Percentiles rank a stretch among this genome's conserved stretches.
Evolutionary conservation across 306 rosid genomes (phyloP).

Genomic region (Pyrus communis): DNA sequence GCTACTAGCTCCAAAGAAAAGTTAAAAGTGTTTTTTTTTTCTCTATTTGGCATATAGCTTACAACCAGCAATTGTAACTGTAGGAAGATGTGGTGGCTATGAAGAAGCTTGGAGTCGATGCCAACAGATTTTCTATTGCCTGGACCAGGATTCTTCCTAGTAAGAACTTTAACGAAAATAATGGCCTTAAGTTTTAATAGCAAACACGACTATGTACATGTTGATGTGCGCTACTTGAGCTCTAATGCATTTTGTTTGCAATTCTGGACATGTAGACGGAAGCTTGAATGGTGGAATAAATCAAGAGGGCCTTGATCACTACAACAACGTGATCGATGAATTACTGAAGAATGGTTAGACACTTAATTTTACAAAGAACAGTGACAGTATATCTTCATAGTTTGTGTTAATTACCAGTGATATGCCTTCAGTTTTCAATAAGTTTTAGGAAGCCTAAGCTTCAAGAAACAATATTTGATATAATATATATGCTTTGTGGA

Average conservation of each 20-base stretch:
- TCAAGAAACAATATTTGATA: too few species aligned
- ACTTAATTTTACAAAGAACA: too few species aligned
- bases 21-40: neutral
- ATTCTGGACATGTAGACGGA: neutral
- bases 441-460: too few species aligned
- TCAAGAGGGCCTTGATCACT: neutral
- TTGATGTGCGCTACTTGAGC: too few species aligned
- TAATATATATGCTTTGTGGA: too few species aligned
- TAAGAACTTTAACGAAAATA: neutral
- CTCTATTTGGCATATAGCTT: neutral
- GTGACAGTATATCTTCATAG: neutral
- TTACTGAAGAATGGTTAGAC: neutral
- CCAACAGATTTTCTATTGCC: constrained; percentile 26
- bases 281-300: neutral
- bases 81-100: constrained; percentile 20
- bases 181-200: too few species aligned
- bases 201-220: too few species aligned
- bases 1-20: neutral
- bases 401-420: too few species aligned
- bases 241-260: too few species aligned
- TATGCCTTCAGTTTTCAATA: too few species aligned
- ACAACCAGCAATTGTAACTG: neutral
- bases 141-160: constrained; percentile 32
- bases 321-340: neutral
- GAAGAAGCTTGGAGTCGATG: constrained; percentile 20